These are phyloP conservation scores for Cadophora luteo-olivacea DNA, from an alignment of 2,329 filamentous ascomycete species.

Conservation along the genomic window DNA sequence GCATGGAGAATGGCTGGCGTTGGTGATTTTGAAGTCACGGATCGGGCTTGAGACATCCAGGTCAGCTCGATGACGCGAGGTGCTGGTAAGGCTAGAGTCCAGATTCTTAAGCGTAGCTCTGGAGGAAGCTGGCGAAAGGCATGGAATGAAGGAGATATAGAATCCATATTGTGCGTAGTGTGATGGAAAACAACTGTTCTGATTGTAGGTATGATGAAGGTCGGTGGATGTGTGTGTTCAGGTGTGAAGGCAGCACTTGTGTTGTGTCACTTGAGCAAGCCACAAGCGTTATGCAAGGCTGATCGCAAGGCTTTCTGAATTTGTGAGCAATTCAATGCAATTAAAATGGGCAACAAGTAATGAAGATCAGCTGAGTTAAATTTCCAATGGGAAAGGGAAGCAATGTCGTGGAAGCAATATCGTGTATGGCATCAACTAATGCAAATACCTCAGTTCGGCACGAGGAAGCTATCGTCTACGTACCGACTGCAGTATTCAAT, in stretches of 20 bases:
- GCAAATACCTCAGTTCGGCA: background rate
- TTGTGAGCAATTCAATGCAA: background rate
- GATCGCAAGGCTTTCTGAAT: slow-evolving; percentile 9
- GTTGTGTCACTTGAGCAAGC: slow-evolving; percentile 13
- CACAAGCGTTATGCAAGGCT: slow-evolving; percentile 16
- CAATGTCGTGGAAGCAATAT: too few relatives aligned
- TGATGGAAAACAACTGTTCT: background rate
- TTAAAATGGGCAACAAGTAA: background rate
- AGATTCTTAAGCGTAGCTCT: slow-evolving; percentile 17
- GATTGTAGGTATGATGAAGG: background rate
- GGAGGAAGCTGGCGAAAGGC: slow-evolving; percentile 15
- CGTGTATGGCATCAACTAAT: background rate
- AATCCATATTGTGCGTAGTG: background rate
- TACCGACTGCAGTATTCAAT: background rate
- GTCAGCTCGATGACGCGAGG: slow-evolving; percentile 22
- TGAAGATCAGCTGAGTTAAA: background rate
- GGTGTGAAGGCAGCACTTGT: background rate
- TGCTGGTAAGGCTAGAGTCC: slow-evolving; percentile 3
- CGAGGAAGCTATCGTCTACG: background rate
- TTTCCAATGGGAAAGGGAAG: background rate
- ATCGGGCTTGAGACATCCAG: slow-evolving; percentile 15
- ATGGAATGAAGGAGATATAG: background rate
- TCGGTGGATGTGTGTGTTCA: background rate
- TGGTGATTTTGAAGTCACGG: slow-evolving; percentile 28
- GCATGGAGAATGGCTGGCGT: slow-evolving; percentile 38